Evolutionary conservation across 1,139 yeast genomes (phyloP).

Genomic region (Candida tetrigidarum): DNA sequence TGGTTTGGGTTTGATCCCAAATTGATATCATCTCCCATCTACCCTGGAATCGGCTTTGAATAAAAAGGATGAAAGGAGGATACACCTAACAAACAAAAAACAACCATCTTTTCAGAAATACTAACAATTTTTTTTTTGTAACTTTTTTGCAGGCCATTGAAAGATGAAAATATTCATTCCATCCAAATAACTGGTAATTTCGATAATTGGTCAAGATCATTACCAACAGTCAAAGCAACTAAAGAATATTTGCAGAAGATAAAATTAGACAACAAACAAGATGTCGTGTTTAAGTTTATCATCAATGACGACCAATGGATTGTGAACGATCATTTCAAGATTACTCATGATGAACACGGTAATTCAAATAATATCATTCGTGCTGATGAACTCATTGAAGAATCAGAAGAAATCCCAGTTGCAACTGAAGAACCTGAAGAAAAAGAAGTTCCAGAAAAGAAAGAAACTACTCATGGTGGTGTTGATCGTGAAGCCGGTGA

Average conservation of each 20-base stretch:
- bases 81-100: too few species aligned
- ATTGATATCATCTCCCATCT: background rate
- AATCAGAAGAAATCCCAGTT: conserved; percentile 10
- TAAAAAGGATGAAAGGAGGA: background rate
- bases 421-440: conserved; percentile 6
- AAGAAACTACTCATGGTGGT: background rate
- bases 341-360: conserved; percentile 39
- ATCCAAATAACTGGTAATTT: conserved; percentile 48
- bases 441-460: background rate
- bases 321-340: conserved; percentile 28
- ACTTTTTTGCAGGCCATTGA: conserved; percentile 14
- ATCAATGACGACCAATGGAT: conserved; percentile 41
- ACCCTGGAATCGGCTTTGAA: background rate
- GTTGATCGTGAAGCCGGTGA: too few species aligned
- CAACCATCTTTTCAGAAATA: too few species aligned
- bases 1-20: background rate
- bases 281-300: conserved; percentile 40
- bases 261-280: conserved; percentile 25
- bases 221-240: conserved; percentile 18
- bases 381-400: conserved; percentile 28
- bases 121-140: conserved; percentile 7
- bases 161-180: conserved; percentile 21
- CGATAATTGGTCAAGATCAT: conserved; percentile 41
- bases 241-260: conserved; percentile 18
- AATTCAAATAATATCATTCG: conserved; percentile 40